Evolutionary conservation across 2,329 filamentous ascomycete species (phyloP).

Genomic region (Phialocephala sp.): DNA sequence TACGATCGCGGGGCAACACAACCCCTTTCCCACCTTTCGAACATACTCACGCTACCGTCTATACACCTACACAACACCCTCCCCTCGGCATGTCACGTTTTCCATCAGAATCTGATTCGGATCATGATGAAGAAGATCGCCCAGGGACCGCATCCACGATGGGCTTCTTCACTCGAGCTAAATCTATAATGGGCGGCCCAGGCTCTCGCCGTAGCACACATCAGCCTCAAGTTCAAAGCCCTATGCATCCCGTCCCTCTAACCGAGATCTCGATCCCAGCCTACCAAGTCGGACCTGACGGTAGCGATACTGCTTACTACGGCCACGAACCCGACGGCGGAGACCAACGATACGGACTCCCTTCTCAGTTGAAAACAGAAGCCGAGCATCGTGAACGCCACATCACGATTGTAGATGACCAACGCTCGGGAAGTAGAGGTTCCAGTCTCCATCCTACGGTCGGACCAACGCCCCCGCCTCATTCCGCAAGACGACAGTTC

Average conservation of each 20-base stretch:
- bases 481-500: conserved; percentile 76
- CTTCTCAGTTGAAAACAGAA: conserved; percentile 52
- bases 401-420: conserved; percentile 52
- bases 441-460: conserved; percentile 39
- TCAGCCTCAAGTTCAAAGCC: conserved; percentile 52
- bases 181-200: conserved; percentile 38
- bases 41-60: conserved; percentile 30
- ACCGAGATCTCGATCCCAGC: conserved; percentile 62
- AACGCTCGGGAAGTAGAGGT: conserved; percentile 30
- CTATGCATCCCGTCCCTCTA: conserved; percentile 66
- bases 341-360: conserved; percentile 56
- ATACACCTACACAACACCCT: conserved; percentile 59
- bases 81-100: conserved; percentile 89
- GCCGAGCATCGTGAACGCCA: conserved; percentile 48
- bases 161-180: conserved; percentile 55
- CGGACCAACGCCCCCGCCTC: conserved; percentile 63
- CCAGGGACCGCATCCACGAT: conserved; percentile 59
- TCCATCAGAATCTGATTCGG: conserved; percentile 68
- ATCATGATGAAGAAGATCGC: conserved; percentile 57
- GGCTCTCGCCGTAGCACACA: conserved; percentile 28
- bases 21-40: conserved; percentile 40
- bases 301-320: conserved; percentile 50
- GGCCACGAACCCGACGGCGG: conserved; percentile 35
- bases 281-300: conserved; percentile 49
- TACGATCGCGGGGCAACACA: conserved; percentile 39